These are phyloP conservation scores for Talaromyces liani DNA, from an alignment of 495 filamentous ascomycete genomes.

Conservation along the genomic window DNA sequence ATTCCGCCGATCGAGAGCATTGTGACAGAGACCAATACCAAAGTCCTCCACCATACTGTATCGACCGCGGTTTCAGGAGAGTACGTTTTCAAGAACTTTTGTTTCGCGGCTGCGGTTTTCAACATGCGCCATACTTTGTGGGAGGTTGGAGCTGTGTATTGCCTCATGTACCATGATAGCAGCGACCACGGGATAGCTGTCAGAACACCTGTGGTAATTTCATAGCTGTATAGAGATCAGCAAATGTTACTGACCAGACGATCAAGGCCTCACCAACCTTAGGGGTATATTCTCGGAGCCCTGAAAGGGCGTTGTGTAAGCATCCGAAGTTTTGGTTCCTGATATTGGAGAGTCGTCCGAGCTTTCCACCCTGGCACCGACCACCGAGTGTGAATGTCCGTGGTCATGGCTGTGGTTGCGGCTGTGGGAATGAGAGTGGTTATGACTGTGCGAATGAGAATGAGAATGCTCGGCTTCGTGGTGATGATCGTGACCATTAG, in stretches of 20 bases:
- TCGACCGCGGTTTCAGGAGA: conserved; percentile 8
- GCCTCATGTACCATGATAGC: conserved; percentile 33
- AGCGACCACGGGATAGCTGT: conserved; percentile 34
- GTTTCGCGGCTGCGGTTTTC: conserved; percentile 4
- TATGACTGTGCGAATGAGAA: conserved; percentile 26
- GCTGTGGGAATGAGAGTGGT: conserved; percentile 5
- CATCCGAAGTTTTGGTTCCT: conserved; percentile 6
- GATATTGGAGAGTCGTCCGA: neutral
- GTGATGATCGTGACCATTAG: conserved; percentile 21
- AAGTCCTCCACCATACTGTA: conserved; percentile 7
- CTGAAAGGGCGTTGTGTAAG: conserved; percentile 5
- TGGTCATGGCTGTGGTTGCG: neutral
- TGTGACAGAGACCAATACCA: conserved; percentile 1
- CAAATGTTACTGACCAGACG: neutral
- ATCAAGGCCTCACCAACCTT: conserved; percentile 8
- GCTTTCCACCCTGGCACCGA: neutral
- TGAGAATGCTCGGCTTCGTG: conserved; percentile 20
- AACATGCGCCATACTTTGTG: conserved; percentile 10
- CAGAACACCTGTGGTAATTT: conserved; percentile 24
- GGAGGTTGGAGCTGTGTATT: conserved; percentile 18
- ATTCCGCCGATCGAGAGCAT: conserved; percentile 5
- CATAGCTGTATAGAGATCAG: conserved; percentile 21
- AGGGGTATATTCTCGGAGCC: neutral
- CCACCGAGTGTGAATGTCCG: conserved; percentile 2
- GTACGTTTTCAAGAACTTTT: conserved; percentile 5